Evolutionary conservation across 306 rosid species (phyloP), one percentile per base, ranked within the genome.

Genomic region (Fragaria ananassa): DNA sequence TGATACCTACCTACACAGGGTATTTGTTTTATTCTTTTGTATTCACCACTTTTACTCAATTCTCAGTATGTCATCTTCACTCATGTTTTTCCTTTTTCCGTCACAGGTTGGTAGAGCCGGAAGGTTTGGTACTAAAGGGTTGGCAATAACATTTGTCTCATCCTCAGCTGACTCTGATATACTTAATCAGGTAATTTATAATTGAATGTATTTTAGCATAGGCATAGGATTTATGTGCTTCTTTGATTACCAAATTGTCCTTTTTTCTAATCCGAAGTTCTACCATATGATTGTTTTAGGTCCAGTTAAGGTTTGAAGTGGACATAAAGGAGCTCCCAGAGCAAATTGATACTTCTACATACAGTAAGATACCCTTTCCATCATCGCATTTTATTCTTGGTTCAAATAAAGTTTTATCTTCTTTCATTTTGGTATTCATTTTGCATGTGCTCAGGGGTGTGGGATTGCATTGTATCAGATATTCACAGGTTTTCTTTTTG

Each of bases 311-410:
- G 95, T 94, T 94, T 83, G 98, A 94, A 83, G 97, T 92, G 68
- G 98, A 94, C 81, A 94, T 94, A 78, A 92, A 94, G 83, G 97
- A 90, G 88, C 95, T 94, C 53, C 98, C 98, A 21, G 98, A 94
- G 88, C 96, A 94, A 87, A 94, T 94, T 66, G 98, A 94, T 81
- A 94, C 98, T 12, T 86, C 96, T 56, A 92, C 98, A 39, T 94
- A 94, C 82, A 94, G 98, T 94, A 90, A 31, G 93, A 74, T 12
- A 23, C 13, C 54, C 6, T 15, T 37, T 23, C 47, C 51, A 57
- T 21, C 31, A 9, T 51, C 29, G 5, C 19, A 9, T n/a, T 31
- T 31, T 31, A 31, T 31, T 31, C 35, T 31, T 31, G 35, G 8
- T n/a, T 54, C 60, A 8, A 18, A 6, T 7, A 6, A 6, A 8